Percentiles rank a stretch among this genome's conserved stretches.
Evolutionary conservation across 805 yeast species (phyloP).

Genomic region (Monosporozyma unispora): DNA sequence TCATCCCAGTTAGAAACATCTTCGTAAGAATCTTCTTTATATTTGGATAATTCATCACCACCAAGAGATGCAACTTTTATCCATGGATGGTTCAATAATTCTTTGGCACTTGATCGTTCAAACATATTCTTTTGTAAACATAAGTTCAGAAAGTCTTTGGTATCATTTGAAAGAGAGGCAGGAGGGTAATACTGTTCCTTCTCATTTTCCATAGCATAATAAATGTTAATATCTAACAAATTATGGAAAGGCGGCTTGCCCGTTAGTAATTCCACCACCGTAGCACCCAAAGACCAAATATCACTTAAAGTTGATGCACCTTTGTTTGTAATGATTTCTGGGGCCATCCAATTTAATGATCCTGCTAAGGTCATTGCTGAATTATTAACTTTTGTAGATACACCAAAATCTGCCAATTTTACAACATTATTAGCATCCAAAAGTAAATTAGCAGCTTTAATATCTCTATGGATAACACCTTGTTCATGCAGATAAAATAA

Average conservation of each 20-base stretch:
- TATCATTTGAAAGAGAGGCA: slow-evolving; percentile 33
- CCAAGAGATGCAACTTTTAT: slow-evolving; percentile 2
- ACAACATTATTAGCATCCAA: slow-evolving; percentile 63
- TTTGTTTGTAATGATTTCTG: slow-evolving; percentile 78
- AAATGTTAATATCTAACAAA: slow-evolving; percentile 29
- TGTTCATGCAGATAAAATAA: slow-evolving; percentile 61
- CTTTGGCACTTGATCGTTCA: slow-evolving; percentile 55
- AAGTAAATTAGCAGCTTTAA: slow-evolving; percentile 86
- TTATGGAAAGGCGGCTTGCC: slow-evolving; percentile 84
- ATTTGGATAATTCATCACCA: slow-evolving; percentile 16
- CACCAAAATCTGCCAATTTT: slow-evolving; percentile 93
- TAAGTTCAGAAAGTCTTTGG: slow-evolving; percentile 55
- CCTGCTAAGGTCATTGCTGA: slow-evolving; percentile 63
- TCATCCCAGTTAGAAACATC: slow-evolving; percentile 21
- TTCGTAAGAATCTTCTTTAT: slow-evolving; percentile 20
- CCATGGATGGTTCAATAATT: slow-evolving; percentile 55
- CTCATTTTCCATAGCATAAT: slow-evolving; percentile 34
- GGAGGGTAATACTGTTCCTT: slow-evolving; percentile 29
- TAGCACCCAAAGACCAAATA: slow-evolving; percentile 93
- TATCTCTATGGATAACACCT: slow-evolving; percentile 84
- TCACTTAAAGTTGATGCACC: slow-evolving; percentile 87
- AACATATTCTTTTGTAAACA: slow-evolving; percentile 69
- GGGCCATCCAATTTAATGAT: slow-evolving; percentile 99
- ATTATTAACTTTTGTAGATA: slow-evolving; percentile 70
- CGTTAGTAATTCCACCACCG: slow-evolving; percentile 76